Base-by-base conservation (phyloP, 2,329 filamentous ascomycete genomes). In the Phoma sp. region DNA sequence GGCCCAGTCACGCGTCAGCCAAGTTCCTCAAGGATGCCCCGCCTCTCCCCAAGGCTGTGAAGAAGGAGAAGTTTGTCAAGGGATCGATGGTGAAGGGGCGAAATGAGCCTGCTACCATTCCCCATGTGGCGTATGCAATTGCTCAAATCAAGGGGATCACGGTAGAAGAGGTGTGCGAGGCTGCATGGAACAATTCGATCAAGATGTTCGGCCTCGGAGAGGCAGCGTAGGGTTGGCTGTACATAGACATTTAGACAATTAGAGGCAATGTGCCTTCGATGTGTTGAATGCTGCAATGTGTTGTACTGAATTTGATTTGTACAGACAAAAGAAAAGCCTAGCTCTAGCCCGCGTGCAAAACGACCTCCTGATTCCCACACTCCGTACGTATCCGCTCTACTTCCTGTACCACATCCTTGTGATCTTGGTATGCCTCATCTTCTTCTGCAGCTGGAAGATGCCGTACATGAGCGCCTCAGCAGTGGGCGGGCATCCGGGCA, bases 21-120 rank as follows among this genome's bases (percentile, higher is more conserved):
- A 89, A 88, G 74, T 89, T 88, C 62, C 76, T 90, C 61, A 81
- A 86, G 5, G 88, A 88, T 46, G 85, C 90, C 1, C 88, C 89
- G 0, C 82, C 86, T 47, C 78, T 91, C 31, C 95, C 88, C 65
- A 96, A 90, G 76, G 82, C 88, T 4, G 89, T 97, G 27, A 99
- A 98, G 82, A 98, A 96, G 78, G 95, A 99, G 78, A 96, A 91
- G 74, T 99, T 92, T 89, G 84, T 85, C 39, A 86, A 91, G 67
- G 94, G 93, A 0, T 83, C 83, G 36, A 94, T 97, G 90, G 85
- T 99, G 48, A 99, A 98, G 78, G 92, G 94, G 0, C 85, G 95
- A 57, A 99, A 99, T 72, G 95, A 99, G 76, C 91, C 94, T 9
- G 93, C 89, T 66, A 89, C 85, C 48, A 97, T 99, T 62, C 86